Percentiles rank a stretch among this genome's conserved stretches.
phyloP scores from a whole-genome alignment of 2,329 filamentous ascomycete genomes.

The Setomelanomma holmii region DNA sequence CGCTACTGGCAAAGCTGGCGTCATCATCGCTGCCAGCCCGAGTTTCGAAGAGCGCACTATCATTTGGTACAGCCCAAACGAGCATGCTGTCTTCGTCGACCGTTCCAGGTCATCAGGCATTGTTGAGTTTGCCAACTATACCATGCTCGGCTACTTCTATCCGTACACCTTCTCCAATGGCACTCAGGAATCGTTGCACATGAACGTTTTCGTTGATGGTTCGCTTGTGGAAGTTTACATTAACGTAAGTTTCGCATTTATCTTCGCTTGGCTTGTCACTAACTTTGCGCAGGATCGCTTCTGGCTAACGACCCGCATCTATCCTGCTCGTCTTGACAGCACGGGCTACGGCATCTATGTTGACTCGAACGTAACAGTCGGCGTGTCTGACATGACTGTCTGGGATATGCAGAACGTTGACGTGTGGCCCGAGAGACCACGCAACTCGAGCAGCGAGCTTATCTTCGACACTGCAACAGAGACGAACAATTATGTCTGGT shows the following conservation, averaged over 20 bases:
- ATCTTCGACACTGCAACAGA: slow-evolving; percentile 53
- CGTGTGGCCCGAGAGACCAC: slow-evolving; percentile 52
- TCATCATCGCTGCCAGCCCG: slow-evolving; percentile 53
- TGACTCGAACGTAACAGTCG: slow-evolving; percentile 44
- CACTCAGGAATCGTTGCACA: slow-evolving; percentile 49
- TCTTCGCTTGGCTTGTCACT: background rate
- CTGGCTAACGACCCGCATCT: slow-evolving; percentile 53
- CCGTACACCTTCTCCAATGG: slow-evolving; percentile 50
- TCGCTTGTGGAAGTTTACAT: slow-evolving; percentile 57
- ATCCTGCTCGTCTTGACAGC: slow-evolving; percentile 53
- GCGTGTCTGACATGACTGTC: slow-evolving; percentile 45
- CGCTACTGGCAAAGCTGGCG: slow-evolving; percentile 50
- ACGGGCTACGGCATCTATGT: slow-evolving; percentile 54
- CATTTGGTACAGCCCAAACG: slow-evolving; percentile 55
- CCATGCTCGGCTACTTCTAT: slow-evolving; percentile 55
- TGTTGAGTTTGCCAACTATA: slow-evolving; percentile 51
- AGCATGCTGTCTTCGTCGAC: slow-evolving; percentile 56
- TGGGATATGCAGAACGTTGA: slow-evolving; percentile 49
- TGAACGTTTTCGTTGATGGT: slow-evolving; percentile 58
- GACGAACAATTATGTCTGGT: slow-evolving; percentile 57
- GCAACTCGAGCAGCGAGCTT: slow-evolving; percentile 50
- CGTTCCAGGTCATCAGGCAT: slow-evolving; percentile 53
- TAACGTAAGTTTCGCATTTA: slow-evolving; percentile 42
- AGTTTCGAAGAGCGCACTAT: slow-evolving; percentile 54
- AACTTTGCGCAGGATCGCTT: slow-evolving; percentile 42